Percentiles rank a stretch among this genome's conserved stretches.
Evolutionary conservation across 2,329 filamentous ascomycete genomes (phyloP).

Genomic region (Scopulariopsis brevicaulis): DNA sequence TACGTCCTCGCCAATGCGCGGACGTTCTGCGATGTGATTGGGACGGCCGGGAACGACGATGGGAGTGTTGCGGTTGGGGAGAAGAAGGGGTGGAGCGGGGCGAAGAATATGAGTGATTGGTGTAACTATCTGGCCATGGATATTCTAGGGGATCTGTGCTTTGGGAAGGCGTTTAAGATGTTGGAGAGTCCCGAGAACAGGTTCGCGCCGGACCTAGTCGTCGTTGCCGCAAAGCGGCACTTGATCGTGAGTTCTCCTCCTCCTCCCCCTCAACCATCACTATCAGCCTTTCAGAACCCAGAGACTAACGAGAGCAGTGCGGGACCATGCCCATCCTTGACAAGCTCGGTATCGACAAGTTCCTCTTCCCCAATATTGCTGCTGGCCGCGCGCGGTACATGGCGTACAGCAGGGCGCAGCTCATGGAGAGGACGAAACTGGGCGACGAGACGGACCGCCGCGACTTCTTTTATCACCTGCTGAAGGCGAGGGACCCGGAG

Average conservation of each 20-base stretch:
- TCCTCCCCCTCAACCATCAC: too few relatives aligned
- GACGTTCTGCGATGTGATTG: conserved; percentile 52
- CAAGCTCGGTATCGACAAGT: conserved; percentile 52
- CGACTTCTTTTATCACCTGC: conserved; percentile 67
- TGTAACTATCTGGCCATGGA: conserved; percentile 53
- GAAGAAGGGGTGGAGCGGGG: conserved; percentile 42
- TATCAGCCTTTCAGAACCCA: too few relatives aligned
- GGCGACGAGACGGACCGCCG: conserved; percentile 56
- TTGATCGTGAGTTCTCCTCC: conserved; percentile 43
- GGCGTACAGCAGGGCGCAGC: conserved; percentile 56
- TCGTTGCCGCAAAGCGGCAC: conserved; percentile 56
- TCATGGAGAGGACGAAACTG: conserved; percentile 53
- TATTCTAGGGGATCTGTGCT: conserved; percentile 48
- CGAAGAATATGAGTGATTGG: conserved; percentile 53
- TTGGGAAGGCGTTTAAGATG: conserved; percentile 52
- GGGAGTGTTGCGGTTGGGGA: conserved; percentile 18
- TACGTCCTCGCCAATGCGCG: conserved; percentile 55
- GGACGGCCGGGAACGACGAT: conserved; percentile 18
- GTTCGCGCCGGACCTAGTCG: conserved; percentile 56
- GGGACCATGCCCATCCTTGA: conserved; percentile 61
- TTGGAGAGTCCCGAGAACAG: conserved; percentile 47
- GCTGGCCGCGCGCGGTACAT: conserved; percentile 59
- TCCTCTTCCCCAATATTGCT: conserved; percentile 57
- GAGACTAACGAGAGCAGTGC: conserved; percentile 31
- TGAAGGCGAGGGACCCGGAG: conserved; percentile 60